A percentile compares a stretch with the other conserved stretches of the same genome.
These are phyloP conservation scores for Metarhizium guizhouense DNA, from an alignment of 2,329 filamentous ascomycete genomes.

Conservation along the genomic window DNA sequence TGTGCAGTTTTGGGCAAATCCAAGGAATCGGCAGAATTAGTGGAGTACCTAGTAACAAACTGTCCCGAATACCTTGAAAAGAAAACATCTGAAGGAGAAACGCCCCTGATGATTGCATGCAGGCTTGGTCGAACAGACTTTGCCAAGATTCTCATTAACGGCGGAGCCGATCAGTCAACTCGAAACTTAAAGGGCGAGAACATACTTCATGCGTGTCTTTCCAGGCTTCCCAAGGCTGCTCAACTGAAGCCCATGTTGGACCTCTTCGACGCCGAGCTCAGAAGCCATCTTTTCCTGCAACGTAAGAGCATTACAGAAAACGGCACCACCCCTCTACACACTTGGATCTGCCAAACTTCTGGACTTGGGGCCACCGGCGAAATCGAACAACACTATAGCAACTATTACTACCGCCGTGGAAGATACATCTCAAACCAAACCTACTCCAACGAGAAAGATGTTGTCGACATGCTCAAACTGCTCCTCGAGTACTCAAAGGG, in stretches of 20 bases:
- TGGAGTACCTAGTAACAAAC: slow-evolving; percentile 57
- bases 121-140: slow-evolving; percentile 42
- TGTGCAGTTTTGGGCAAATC: slow-evolving; percentile 45
- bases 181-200: slow-evolving; percentile 57
- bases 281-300: slow-evolving; percentile 49
- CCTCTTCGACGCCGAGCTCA: slow-evolving; percentile 47
- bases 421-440: slow-evolving; percentile 2
- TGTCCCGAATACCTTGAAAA: slow-evolving; percentile 54
- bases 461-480: slow-evolving; percentile 34
- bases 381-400: slow-evolving; percentile 7
- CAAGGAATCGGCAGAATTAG: slow-evolving; percentile 38
- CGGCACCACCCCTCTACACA: slow-evolving; percentile 55
- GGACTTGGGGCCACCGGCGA: slow-evolving; percentile 8
- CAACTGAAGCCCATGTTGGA: slow-evolving; percentile 40
- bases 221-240: slow-evolving; percentile 20
- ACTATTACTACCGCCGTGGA: slow-evolving; percentile 3
- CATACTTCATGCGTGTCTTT: slow-evolving; percentile 52
- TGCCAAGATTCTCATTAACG: slow-evolving; percentile 52
- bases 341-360: slow-evolving; percentile 36
- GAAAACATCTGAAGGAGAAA: slow-evolving; percentile 48
- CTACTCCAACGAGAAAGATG: slow-evolving; percentile 20
- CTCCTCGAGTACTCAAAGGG: slow-evolving; percentile 49
- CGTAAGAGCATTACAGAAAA: slow-evolving; percentile 41
- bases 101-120: slow-evolving; percentile 62
- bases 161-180: slow-evolving; percentile 59